Base-by-base conservation (phyloP, 2,329 filamentous ascomycete species). In the Colletotrichum coccodes region DNA sequence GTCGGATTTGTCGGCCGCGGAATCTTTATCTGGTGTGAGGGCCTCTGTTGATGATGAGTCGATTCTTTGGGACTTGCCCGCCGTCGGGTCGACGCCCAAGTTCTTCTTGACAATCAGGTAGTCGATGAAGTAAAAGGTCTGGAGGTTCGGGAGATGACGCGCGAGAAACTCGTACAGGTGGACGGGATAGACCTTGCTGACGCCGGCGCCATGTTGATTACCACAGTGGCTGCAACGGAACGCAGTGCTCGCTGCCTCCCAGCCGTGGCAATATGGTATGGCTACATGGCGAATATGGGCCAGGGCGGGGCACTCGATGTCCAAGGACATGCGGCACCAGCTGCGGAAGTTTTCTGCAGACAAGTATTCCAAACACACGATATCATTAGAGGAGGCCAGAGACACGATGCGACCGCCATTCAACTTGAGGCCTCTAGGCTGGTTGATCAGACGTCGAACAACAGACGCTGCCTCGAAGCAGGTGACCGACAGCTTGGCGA, bases 131-230 rank as follows among this genome's bases (percentile, higher is more conserved):
- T 82, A 84, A 49, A 85, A 83, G 1, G 79, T 75, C 64, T 84
- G 78, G 6, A 85, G 74, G 16, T 80, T 82, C 1, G 80, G 80
- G 16, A 82, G 73, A 68, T 82, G 79, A 11, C 82, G 74, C 3
- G 81, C 78, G 7, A 83, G 74, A 36, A 85, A 83, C 56, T 84
- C 80, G 71, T 83, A 84, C 1, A 84, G 73, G 60, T 85, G 83
- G 6, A 75, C 73, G 0, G 83, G 83, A 34, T 78, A 79, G 16
- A 74, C 72, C 54, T 76, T 72, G 44, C 70, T 73, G 23, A 75
- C 74, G 11, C 71, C 60, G 3, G 70, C 64, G 8, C 72, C 71
- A 60, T 81, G 78, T 3, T 74, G 64, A 8, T 74, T 75, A 9
- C 80, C 79, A 42, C 82, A 84, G 2, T 72, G 65, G 26, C 57